Conservation (phyloP, 768 basidiomycete genomes). For the Pisolithus sp. region DNA sequence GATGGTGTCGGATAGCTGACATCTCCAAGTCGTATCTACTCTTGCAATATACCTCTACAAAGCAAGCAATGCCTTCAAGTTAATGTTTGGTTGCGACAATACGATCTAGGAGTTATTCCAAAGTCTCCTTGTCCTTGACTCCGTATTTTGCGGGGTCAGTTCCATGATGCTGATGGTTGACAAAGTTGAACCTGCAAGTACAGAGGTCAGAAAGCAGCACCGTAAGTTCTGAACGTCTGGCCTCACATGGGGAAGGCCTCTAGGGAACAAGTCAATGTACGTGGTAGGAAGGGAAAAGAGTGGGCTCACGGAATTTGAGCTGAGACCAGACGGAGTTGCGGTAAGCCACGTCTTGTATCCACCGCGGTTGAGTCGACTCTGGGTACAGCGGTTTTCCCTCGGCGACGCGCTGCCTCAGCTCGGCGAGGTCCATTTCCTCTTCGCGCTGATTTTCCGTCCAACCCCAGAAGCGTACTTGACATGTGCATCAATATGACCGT, state of each 20-base stretch:
- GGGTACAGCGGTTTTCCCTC: constrained; percentile 87
- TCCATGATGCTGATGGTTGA: constrained; percentile 85
- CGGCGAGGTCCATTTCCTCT: constrained; percentile 66
- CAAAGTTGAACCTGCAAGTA: constrained; percentile 82
- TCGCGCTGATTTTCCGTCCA: constrained; percentile 88
- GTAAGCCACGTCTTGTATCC: constrained; percentile 83
- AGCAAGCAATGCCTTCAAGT: neutral
- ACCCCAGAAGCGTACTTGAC: constrained; percentile 86
- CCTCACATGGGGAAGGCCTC: constrained; percentile 74
- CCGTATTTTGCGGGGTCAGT: constrained; percentile 79
- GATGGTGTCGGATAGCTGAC: neutral
- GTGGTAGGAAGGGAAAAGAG: constrained; percentile 2
- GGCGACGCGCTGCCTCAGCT: constrained; percentile 66
- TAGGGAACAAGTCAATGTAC: constrained; percentile 22
- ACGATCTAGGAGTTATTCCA: constrained; percentile 13
- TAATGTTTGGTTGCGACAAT: neutral
- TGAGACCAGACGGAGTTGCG: constrained; percentile 91
- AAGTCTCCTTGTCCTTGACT: constrained; percentile 26
- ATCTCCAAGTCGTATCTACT: neutral
- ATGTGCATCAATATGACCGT: constrained; percentile 8
- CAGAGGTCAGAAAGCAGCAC: constrained; percentile 3
- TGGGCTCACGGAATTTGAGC: constrained; percentile 77
- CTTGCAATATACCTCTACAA: neutral
- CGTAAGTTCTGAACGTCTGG: neutral
- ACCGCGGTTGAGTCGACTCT: constrained; percentile 69